Base-by-base conservation (phyloP, 2,329 filamentous ascomycete species). In the Magnaporthales sp. region DNA sequence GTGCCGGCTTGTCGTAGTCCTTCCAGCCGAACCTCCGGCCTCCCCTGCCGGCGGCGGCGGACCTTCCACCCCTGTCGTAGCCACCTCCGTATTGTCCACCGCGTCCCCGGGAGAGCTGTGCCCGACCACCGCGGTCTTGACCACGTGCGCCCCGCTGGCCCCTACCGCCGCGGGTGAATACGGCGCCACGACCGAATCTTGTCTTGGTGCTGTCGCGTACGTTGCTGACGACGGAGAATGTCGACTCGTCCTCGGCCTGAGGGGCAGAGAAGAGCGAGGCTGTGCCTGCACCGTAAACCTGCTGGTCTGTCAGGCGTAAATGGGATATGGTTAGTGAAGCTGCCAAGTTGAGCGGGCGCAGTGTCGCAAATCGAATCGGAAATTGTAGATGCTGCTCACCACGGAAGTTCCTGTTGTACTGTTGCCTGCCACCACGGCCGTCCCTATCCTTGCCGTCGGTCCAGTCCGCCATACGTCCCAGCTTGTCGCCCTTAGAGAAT, bases 381-480 rank as follows among this genome's bases (percentile, higher is more conserved):
- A 13, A 30, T 30, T n/a, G 24, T 26, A 30, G 9, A 38, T 2
- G 54, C 31, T 32, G 71, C 81, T 64, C 79, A 96, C 93, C 93
- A 87, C 95, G 89, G 80, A 91, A 97, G 79, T 93, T 95, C 73
- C 94, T 86, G 79, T 94, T 93, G 80, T 96, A 98, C 76, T 95
- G 91, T 78, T 91, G 89, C 76, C 94, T 85, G 69, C 92, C 91
- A 72, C 91, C 90, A 68, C 88, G 84, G 64, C 84, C 81, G 72
- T 89, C 86, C 74, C 93, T 84, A 72, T 95, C 92, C 81, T 97
- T 97, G 78, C 91, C 89, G 76, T 97, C 95, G 22, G 93, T 96
- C 95, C 95, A 99, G 84, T 99, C 95, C 69, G 95, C 95, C 93
- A 99, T 98, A 78, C 95, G 93, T 75, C 95, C 95, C 68, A 99